These are phyloP conservation scores for Picochlorum sp. DNA, from an alignment of 139 green algal species.

Conservation along the genomic window DNA sequence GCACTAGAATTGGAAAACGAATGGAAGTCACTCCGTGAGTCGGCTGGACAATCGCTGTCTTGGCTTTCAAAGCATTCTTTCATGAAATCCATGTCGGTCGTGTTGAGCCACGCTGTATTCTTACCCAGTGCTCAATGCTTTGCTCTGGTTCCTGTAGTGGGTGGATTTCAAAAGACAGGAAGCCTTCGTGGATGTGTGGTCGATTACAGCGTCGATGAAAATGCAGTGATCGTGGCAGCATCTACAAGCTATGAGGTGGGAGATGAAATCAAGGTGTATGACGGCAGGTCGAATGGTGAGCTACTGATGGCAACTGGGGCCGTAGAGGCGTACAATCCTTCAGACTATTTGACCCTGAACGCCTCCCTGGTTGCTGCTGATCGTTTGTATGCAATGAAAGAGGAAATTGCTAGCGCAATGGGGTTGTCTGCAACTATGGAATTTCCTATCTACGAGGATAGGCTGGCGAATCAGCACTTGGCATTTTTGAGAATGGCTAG, in stretches of 20 bases:
- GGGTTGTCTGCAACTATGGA: constrained; percentile 38
- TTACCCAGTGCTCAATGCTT: constrained; percentile 78
- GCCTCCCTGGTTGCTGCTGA: constrained; percentile 26
- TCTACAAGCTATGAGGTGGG: constrained; percentile 37
- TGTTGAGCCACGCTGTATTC: constrained; percentile 65
- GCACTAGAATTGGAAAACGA: constrained; percentile 37
- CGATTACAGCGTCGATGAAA: constrained; percentile 58
- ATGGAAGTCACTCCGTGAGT: constrained; percentile 30
- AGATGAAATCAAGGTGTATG: constrained; percentile 55
- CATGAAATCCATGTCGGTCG: constrained; percentile 61
- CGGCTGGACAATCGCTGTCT: not conserved
- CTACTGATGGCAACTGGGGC: constrained; percentile 64
- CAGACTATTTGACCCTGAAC: constrained; percentile 51
- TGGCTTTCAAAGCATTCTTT: constrained; percentile 51
- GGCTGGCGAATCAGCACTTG: constrained; percentile 83
- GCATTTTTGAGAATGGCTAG: constrained; percentile 77
- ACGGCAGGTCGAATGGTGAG: constrained; percentile 71
- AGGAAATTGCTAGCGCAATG: constrained; percentile 51
- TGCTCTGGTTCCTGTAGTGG: constrained; percentile 71
- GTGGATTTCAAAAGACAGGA: constrained; percentile 36
- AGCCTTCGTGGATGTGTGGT: constrained; percentile 43
- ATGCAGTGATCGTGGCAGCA: constrained; percentile 46
- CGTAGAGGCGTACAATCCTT: constrained; percentile 45
- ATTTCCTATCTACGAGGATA: constrained; percentile 85
- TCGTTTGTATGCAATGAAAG: constrained; percentile 44